Evolutionary conservation across 78 protist species (phyloP).

Genomic region (Anaeramoeba flamelloides): DNA sequence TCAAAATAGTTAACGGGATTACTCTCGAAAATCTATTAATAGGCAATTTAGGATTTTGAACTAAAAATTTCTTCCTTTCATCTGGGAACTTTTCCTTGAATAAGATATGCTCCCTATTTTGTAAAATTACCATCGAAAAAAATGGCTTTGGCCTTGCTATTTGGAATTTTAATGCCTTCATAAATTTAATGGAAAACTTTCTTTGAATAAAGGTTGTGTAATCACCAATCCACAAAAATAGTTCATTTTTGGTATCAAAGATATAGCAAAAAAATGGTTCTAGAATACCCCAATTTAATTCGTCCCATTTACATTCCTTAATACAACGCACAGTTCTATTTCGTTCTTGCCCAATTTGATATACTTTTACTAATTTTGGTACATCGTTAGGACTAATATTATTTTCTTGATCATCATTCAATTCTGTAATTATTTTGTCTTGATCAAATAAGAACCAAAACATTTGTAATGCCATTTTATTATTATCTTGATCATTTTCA

Average conservation of each 20-base stretch:
- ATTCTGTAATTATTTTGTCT: neutral
- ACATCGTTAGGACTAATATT: neutral
- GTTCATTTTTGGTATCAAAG: neutral
- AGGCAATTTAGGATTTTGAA: too few species aligned
- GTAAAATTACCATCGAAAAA: neutral
- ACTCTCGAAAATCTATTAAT: too few species aligned
- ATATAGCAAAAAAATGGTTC: neutral
- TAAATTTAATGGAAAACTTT: neutral
- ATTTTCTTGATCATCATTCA: neutral
- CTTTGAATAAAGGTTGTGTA: neutral
- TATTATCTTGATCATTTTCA: too few species aligned
- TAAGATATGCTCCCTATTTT: neutral
- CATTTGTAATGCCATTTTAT: too few species aligned
- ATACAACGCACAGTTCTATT: neutral
- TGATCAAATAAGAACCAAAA: neutral
- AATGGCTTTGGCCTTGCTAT: neutral
- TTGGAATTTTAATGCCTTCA: neutral
- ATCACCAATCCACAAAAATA: neutral
- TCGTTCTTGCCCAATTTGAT: neutral
- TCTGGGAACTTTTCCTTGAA: neutral
- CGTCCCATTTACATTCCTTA: neutral
- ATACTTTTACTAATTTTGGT: neutral
- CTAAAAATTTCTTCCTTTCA: neutral
- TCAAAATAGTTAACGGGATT: neutral
- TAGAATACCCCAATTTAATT: neutral